phyloP scores from a whole-genome alignment of 169 alveolate genomes.

The Condylostoma magnum region DNA sequence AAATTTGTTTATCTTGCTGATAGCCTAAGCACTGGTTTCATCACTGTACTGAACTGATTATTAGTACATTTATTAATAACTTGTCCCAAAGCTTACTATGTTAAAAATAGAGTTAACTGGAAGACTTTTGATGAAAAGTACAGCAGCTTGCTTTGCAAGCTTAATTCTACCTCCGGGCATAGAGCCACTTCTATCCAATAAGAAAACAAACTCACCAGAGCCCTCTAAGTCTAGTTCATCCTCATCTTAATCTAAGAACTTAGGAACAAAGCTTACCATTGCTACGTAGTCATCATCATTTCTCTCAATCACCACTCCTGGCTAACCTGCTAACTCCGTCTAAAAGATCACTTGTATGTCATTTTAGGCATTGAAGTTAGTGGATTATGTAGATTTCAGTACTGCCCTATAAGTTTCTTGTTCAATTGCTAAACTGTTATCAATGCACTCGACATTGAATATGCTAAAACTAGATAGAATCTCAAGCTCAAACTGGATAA shows the following conservation, averaged over 20 bases:
- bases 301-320: neutral
- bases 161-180: slow-evolving; percentile 10
- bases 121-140: slow-evolving; percentile 29
- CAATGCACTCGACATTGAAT: too few relatives aligned
- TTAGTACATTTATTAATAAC: neutral
- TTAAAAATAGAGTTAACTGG: slow-evolving; percentile 38
- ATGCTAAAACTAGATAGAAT: too few relatives aligned
- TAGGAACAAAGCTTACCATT: slow-evolving; percentile 18
- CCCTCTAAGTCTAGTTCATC: neutral
- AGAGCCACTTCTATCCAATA: slow-evolving; percentile 19
- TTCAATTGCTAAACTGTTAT: too few relatives aligned
- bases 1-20: slow-evolving; percentile 19
- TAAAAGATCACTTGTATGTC: neutral
- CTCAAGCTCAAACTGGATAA: too few relatives aligned
- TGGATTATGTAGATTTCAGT: too few relatives aligned
- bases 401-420: too few relatives aligned
- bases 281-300: neutral
- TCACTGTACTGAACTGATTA: slow-evolving; percentile 19
- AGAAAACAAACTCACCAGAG: neutral
- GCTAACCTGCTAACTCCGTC: neutral
- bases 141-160: slow-evolving; percentile 22
- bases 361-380: too few relatives aligned
- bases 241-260: neutral
- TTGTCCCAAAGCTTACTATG: slow-evolving; percentile 42
- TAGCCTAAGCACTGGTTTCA: slow-evolving; percentile 20